These are phyloP conservation scores for Chlorella sorokiniana DNA, from an alignment of 139 green algal species.

Conservation along the genomic window DNA sequence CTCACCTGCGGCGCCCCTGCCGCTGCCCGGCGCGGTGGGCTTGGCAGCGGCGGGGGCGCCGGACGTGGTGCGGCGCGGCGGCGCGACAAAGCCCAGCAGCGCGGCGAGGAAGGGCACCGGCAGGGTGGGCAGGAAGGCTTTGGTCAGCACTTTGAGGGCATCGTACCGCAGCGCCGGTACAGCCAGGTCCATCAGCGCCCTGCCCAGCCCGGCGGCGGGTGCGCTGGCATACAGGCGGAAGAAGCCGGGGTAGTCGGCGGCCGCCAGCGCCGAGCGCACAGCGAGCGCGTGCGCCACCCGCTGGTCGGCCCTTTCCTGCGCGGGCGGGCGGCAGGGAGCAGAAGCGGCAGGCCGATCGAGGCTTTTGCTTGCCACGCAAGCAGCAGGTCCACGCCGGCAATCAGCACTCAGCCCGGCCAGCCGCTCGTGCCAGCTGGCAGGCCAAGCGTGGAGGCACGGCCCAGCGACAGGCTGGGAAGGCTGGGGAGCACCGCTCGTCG, in stretches of 20 bases:
- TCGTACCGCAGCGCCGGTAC: conserved; percentile 60
- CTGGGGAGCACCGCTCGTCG: too few relatives aligned
- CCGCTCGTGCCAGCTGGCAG: background rate
- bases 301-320: conserved; percentile 35
- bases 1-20: background rate
- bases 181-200: conserved; percentile 76
- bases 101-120: conserved; percentile 55
- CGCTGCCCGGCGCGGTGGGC: background rate
- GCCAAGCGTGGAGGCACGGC: background rate
- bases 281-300: conserved; percentile 68
- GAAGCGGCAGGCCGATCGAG: background rate
- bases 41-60: background rate
- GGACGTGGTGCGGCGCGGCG: background rate
- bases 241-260: conserved; percentile 59
- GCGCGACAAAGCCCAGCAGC: conserved; percentile 64
- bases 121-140: conserved; percentile 62
- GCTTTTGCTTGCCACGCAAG: too few relatives aligned
- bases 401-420: background rate
- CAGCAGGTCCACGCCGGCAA: background rate
- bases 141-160: conserved; percentile 58
- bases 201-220: conserved; percentile 65
- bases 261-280: conserved; percentile 50
- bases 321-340: background rate
- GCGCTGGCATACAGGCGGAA: conserved; percentile 77
- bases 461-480: background rate